A percentile compares a stretch with the other conserved stretches of the same genome.
These are phyloP conservation scores for Neurospora crassa DNA, from an alignment of 2,329 filamentous ascomycete genomes.

Conservation along the genomic window DNA sequence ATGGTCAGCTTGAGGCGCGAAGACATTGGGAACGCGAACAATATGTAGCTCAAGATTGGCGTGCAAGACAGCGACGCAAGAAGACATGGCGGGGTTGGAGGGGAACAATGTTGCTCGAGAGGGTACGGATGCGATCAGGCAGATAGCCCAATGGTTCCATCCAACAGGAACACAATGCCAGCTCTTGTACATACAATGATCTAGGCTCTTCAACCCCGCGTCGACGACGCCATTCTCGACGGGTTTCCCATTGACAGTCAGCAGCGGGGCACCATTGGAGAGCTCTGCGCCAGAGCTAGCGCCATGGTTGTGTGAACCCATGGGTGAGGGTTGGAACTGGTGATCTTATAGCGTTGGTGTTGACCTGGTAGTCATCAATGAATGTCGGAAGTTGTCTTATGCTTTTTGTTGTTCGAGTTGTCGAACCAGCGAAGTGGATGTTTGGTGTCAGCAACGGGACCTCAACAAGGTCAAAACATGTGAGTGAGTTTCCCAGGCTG, in stretches of 20 bases:
- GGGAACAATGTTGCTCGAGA: neutral
- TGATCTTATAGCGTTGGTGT: neutral
- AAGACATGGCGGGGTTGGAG: neutral
- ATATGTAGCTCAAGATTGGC: neutral
- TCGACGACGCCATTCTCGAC: conserved; percentile 37
- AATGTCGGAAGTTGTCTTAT: neutral
- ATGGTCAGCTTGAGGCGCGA: conserved; percentile 3
- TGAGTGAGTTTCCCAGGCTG: neutral
- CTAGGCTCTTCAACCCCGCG: conserved; percentile 69
- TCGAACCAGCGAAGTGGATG: neutral
- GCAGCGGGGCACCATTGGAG: conserved; percentile 24
- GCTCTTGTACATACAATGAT: conserved; percentile 55
- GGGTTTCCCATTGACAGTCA: conserved; percentile 9
- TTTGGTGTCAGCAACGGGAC: neutral
- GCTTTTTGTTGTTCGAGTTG: neutral
- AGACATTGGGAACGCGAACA: conserved; percentile 2
- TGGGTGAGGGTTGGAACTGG: conserved; percentile 7
- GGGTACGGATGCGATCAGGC: neutral
- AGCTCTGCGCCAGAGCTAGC: conserved; percentile 23
- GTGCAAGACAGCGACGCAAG: neutral
- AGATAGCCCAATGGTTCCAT: neutral
- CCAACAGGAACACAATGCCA: neutral
- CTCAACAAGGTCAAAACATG: neutral
- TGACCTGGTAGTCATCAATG: neutral
- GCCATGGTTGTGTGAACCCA: conserved; percentile 19